phyloP scores from a whole-genome alignment of 257 asterid species.

The Solanum chmielewskii region DNA sequence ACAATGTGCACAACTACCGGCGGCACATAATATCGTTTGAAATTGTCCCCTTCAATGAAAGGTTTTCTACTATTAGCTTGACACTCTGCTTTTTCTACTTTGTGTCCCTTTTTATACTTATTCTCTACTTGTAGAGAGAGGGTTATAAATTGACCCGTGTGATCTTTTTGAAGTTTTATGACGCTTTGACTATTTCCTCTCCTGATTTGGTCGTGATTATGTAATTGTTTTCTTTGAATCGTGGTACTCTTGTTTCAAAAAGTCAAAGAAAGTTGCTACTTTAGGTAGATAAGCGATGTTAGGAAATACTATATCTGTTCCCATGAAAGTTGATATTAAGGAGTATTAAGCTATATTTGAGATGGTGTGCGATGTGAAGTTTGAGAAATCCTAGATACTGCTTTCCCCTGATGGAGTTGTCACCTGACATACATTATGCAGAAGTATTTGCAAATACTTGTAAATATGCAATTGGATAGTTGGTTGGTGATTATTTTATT shows the following conservation, averaged over 20 bases:
- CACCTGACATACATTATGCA: not conserved
- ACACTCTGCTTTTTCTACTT: not conserved
- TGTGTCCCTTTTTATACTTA: not conserved
- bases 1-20: constrained; percentile 72
- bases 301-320: not conserved
- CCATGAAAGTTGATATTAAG: not conserved
- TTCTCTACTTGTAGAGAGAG: not conserved
- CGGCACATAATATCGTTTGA: constrained; percentile 54
- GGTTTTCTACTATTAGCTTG: constrained; percentile 24
- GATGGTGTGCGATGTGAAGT: not conserved
- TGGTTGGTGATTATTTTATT: not conserved
- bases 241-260: not conserved
- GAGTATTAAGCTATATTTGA: not conserved
- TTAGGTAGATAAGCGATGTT: not conserved
- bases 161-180: not conserved
- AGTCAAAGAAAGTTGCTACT: not conserved
- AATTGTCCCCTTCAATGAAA: constrained; percentile 56
- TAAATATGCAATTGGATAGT: not conserved
- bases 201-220: not conserved
- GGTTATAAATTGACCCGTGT: not conserved
- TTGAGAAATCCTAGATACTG: not conserved
- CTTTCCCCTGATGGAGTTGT: not conserved
- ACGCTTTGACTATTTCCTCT: not conserved
- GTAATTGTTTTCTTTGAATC: not conserved
- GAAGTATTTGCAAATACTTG: not conserved